phyloP scores from a whole-genome alignment of 352 stramenopile genomes.

The Phytophthora agathidicida region DNA sequence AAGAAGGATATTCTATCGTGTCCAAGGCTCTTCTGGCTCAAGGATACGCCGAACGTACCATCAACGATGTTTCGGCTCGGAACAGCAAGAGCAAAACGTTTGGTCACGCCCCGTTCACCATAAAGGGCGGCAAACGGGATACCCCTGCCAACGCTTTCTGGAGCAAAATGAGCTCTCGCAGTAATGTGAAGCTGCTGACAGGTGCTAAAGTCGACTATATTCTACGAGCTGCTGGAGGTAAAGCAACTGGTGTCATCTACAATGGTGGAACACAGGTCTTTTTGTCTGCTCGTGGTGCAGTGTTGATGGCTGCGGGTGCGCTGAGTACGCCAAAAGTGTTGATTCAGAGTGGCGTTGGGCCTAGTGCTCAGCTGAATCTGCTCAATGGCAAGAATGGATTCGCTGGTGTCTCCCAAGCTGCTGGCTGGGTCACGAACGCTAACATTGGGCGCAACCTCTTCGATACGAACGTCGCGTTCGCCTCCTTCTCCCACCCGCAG shows the following conservation, averaged over 20 bases:
- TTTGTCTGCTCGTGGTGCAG: constrained; percentile 44
- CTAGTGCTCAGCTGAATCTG: constrained; percentile 49
- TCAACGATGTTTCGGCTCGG: constrained; percentile 53
- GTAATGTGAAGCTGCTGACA: constrained; percentile 57
- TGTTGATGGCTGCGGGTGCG: constrained; percentile 75
- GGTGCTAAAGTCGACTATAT: constrained; percentile 56
- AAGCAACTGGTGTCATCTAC: constrained; percentile 54
- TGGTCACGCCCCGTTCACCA: constrained; percentile 52
- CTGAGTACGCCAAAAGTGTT: constrained; percentile 81
- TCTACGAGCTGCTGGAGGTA: constrained; percentile 37
- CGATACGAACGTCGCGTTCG: constrained; percentile 57
- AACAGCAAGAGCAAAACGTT: constrained; percentile 64
- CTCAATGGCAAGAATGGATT: constrained; percentile 49
- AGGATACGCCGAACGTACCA: constrained; percentile 44
- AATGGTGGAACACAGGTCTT: constrained; percentile 37
- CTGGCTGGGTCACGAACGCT: constrained; percentile 49
- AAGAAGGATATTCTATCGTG: constrained; percentile 61
- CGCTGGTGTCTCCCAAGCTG: constrained; percentile 38
- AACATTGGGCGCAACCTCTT: constrained; percentile 64
- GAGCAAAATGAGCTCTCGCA: constrained; percentile 39
- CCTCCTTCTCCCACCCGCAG: constrained; percentile 49
- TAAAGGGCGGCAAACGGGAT: constrained; percentile 61
- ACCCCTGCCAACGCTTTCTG: constrained; percentile 58
- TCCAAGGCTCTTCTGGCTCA: constrained; percentile 29
- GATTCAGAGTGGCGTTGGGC: constrained; percentile 76